Evolutionary conservation across 148 eudicot genomes (phyloP).

Genomic region (Amaranthus palmeri): DNA sequence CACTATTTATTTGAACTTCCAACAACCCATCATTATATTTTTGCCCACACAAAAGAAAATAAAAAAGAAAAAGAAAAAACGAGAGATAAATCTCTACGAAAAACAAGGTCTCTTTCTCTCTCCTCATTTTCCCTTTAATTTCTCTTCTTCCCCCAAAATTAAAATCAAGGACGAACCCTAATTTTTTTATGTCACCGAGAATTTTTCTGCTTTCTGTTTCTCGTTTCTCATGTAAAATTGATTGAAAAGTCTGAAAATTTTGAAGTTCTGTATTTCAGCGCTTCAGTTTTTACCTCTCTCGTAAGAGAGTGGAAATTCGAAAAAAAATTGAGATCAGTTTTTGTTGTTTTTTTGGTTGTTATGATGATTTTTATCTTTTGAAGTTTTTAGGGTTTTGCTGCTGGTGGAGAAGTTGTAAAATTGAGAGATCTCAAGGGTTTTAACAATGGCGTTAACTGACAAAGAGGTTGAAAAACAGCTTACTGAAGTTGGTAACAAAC

Average conservation of each 20-base stretch:
- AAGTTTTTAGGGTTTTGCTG: slow-evolving; percentile 22
- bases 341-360: neutral
- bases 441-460: slow-evolving; percentile 38
- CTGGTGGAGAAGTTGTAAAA: neutral
- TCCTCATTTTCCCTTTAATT: neutral
- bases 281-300: neutral
- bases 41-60: neutral
- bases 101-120: neutral
- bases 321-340: neutral
- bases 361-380: neutral
- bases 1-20: neutral
- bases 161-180: slow-evolving; percentile 27
- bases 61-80: neutral
- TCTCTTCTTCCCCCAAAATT: slow-evolving; percentile 13
- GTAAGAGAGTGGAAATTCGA: neutral
- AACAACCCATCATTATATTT: neutral
- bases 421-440: slow-evolving; percentile 21
- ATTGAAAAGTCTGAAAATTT: neutral
- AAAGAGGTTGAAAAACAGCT: slow-evolving; percentile 49
- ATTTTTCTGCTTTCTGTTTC: too few relatives aligned
- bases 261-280: neutral
- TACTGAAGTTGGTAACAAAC: slow-evolving; percentile 45
- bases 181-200: slow-evolving; percentile 4
- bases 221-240: too few relatives aligned
- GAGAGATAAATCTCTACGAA: neutral